phyloP scores from a whole-genome alignment of 257 asterid species.

The Lantana camara region DNA sequence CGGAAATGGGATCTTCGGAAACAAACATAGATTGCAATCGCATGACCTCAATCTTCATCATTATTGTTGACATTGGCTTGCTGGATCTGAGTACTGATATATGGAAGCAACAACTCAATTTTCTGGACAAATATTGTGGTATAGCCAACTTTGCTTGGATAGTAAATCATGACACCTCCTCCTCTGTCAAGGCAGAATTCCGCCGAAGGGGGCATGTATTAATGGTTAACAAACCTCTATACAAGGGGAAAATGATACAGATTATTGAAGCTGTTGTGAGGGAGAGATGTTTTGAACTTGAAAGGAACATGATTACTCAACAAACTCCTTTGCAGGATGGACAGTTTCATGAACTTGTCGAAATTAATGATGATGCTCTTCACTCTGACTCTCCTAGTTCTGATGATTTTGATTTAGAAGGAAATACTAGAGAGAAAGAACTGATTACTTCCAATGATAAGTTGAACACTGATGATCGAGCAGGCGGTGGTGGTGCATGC shows the following conservation, averaged over 20 bases:
- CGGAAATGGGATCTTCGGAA: conserved; percentile 35
- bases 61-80: conserved; percentile 67
- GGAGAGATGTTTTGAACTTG: conserved; percentile 39
- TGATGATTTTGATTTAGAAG: conserved; percentile 57
- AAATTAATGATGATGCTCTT: conserved; percentile 45
- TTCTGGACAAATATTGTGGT: conserved; percentile 54
- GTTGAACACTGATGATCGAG: conserved; percentile 25
- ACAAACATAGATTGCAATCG: conserved; percentile 28
- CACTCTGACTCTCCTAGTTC: conserved; percentile 55
- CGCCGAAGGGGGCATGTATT: conserved; percentile 65
- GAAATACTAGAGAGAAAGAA: conserved; percentile 23
- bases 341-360: conserved; percentile 53
- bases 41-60: conserved; percentile 35
- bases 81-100: conserved; percentile 74
- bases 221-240: conserved; percentile 75
- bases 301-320: conserved; percentile 26
- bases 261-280: conserved; percentile 61
- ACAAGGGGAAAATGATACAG: conserved; percentile 73
- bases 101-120: conserved; percentile 83
- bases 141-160: conserved; percentile 79
- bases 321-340: conserved; percentile 36
- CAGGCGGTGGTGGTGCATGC: conserved; percentile 12
- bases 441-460: conserved; percentile 1
- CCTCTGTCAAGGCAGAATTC: conserved; percentile 64
- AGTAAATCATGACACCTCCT: conserved; percentile 68